Base-by-base conservation (phyloP, 805 yeast genomes). In the Ogataea pilisensis region DNA sequence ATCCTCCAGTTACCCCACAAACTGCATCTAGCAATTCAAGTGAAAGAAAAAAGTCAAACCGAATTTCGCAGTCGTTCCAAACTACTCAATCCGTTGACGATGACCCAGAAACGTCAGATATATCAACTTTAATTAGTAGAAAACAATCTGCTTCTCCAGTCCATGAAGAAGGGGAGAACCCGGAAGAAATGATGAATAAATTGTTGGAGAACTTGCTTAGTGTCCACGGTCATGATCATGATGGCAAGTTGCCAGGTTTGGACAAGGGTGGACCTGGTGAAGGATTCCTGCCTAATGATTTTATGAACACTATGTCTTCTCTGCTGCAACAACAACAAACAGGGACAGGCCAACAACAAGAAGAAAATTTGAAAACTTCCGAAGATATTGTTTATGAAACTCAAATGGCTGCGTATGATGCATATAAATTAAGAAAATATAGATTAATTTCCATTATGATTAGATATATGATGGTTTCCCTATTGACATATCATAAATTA, bases 301-400 rank as follows among this genome's bases (percentile, higher is more conserved):
- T 59, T 35, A 55, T 59, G 61, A 57, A 56, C 22, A 51, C 54
- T 2, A 48, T 60, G 56, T 49, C 58, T 1, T 49, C 61, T 3
- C 37, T 58, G 14, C 33, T 59, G 17, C 44, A 41, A n/a, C 39
- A 37, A n/a, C n/a, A n/a, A n/a, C n/a, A n/a, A n/a, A n/a, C n/a
- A n/a, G n/a, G n/a, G n/a, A n/a, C n/a, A n/a, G n/a, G n/a, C n/a
- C n/a, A n/a, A n/a, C n/a, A n/a, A n/a, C n/a, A n/a, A n/a, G n/a
- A n/a, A n/a, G n/a, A n/a, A n/a, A n/a, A n/a, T 20, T 34, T 12
- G 9, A 39, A 31, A 27, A 34, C 41, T 18, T 28, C 43, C 13
- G 42, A 39, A 14, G 51, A 50, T 34, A 35, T 48, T 16, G 48
- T 41, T n/a, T 48, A 53, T 20, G 42, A 51, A 11, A 25, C 37